Base-by-base conservation (phyloP, 495 filamentous ascomycete genomes). In the Podospora pseudopauciseta region DNA sequence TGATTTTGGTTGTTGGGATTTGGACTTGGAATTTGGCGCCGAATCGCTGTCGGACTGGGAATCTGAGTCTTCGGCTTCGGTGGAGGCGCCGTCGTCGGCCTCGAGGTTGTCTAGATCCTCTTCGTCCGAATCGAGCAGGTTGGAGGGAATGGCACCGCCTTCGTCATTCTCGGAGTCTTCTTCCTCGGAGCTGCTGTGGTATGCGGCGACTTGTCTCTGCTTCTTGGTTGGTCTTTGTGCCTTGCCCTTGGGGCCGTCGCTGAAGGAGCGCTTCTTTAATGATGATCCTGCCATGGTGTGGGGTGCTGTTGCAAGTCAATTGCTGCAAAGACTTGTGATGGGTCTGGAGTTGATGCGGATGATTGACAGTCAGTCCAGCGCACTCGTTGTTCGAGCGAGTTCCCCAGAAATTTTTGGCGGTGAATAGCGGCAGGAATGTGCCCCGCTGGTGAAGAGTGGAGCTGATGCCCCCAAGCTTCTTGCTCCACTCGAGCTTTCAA, bases 161-260 rank as follows among this genome's bases (percentile, higher is more conserved):
- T 83, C 81, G 49, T 79, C 79, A 67, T 72, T 67, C 23, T 60
- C 67, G 15, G 68, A 65, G 44, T 84, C 83, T 32, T 87, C 75
- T 30, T 72, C 72, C 20, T 79, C 79, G 66, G 89, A 91, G 73
- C 86, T 87, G 83, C 90, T 92, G 85, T 93, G 86, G 79, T 95
- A 94, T 58, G 85, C 79, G 58, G 75, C 79, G 71, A 90, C 85
- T 79, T 90, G 88, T 73, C 87, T 88, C 74, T 92, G 86, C 77
- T 91, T 92, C 79, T 90, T 91, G 53, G 80, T 79, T 3, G 89
- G 88, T 23, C 84, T 80, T 44, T 80, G 76, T 18, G 78, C 62
- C 73, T 85, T 86, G 59, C 83, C 81, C 71, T 86, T 85, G 58
- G 85, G 81, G 67, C 81, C 83, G 30, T 89, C 83, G 55, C 86